Base-by-base conservation (phyloP, 352 stramenopile genomes). In the Blastocystis sp. region DNA sequence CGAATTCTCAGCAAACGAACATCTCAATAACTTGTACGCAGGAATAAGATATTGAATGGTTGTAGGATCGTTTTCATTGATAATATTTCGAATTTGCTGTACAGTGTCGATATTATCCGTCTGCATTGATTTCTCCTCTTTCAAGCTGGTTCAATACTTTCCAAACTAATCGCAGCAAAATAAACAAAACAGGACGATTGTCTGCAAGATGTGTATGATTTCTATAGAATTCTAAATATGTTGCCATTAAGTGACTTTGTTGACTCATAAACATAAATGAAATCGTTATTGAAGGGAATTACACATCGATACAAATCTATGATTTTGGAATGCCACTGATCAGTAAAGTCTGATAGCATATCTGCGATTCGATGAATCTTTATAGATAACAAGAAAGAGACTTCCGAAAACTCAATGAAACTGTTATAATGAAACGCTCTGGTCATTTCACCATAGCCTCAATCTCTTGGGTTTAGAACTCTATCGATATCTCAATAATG, bases 31-130 rank as follows among this genome's bases (percentile, higher is more conserved):
- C 43, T 83, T 83, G 16, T 39, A 83, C 19, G 71, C 51, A 49
- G 71, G 71, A 29, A 83, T 83, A 21, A 83, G 35, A 66, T 66
- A 83, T 42, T 83, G 71, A 29, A 67, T 29, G 32, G 57, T 83
- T 12, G 24, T 66, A 24, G 27, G 7, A 46, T 83, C 71, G 32
- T 61, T 16, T 24, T 21, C 56, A 29, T 42, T 39, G n/a, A 83
- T 19, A 21, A 61, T 66, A 42, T 65, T 65, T 19, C 51, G 71
- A 63, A 83, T 83, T 32, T 83, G 71, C 29, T 83, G 4, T 32
- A 83, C 32, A n/a, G 42, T 66, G 16, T 39, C 46, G 27, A 4
- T 43, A 27, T 32, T 24, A 19, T 58, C 69, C 19, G 27, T 80
- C n/a, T 46, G 11, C 69, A 80, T 80, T 29, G 11, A 21, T 73